Percentiles rank a stretch among this genome's conserved stretches.
These are phyloP conservation scores for Lolium perenne DNA, from an alignment of 176 grass and related monocot genomes.

Conservation along the genomic window DNA sequence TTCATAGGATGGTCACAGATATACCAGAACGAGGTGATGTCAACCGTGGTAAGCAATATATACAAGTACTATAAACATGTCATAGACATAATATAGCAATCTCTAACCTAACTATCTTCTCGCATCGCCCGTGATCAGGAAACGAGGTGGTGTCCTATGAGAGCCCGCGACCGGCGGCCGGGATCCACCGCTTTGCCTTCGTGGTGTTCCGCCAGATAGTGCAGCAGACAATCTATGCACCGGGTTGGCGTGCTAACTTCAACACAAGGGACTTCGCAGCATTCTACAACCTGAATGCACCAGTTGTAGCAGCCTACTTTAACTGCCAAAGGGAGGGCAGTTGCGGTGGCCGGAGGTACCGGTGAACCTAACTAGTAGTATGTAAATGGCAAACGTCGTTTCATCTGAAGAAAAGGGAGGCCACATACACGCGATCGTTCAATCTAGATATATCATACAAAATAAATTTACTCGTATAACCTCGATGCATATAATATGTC, in stretches of 20 bases:
- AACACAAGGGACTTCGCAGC: conserved; percentile 65
- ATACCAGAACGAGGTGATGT: conserved; percentile 33
- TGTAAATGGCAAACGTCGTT: background rate
- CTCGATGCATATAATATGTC: background rate
- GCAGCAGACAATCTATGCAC: conserved; percentile 41
- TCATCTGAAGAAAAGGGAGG: background rate
- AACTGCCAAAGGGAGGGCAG: conserved; percentile 79
- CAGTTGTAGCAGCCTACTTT: conserved; percentile 59
- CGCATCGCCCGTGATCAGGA: no score
- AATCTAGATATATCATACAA: background rate
- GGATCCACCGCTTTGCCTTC: conserved; percentile 65
- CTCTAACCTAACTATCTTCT: no score
- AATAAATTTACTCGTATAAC: background rate
- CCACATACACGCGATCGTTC: no score
- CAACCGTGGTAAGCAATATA: conserved; percentile 52
- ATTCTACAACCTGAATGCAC: conserved; percentile 51
- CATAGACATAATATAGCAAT: no score
- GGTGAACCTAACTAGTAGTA: background rate
- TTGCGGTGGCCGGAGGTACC: conserved; percentile 74
- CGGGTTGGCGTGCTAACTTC: conserved; percentile 83
- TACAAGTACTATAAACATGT: no score
- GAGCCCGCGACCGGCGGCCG: conserved; percentile 43
- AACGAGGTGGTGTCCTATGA: no score
- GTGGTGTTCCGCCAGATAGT: no score
- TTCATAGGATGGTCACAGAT: conserved; percentile 78